Evolutionary conservation across 108 stramenopile species (phyloP).

Genomic region (Cyclotella cryptica): DNA sequence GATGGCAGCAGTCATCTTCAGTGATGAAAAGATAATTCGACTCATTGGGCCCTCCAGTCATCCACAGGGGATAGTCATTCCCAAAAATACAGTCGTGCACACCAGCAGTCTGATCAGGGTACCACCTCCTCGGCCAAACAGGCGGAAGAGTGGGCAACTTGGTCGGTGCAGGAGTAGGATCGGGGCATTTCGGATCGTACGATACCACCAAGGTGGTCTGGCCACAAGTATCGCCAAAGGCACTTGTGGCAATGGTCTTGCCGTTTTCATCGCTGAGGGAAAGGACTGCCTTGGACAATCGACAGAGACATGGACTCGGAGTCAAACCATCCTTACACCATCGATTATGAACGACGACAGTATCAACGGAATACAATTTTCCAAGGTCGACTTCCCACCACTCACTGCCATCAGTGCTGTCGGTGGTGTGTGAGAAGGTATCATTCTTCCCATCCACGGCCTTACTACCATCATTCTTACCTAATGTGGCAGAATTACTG

Average conservation of each 20-base stretch:
- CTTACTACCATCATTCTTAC: background rate
- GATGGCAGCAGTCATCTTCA: conserved; percentile 15
- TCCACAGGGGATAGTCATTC: conserved; percentile 6
- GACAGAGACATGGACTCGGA: background rate
- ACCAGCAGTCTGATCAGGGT: conserved; percentile 8
- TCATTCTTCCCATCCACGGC: background rate
- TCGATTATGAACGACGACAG: conserved; percentile 12
- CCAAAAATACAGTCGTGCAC: conserved; percentile 11
- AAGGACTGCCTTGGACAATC: conserved; percentile 11
- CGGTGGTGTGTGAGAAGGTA: conserved; percentile 2
- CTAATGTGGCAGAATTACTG: background rate
- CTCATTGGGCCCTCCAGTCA: conserved; percentile 1
- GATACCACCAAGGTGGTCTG: conserved; percentile 6
- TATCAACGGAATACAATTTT: background rate
- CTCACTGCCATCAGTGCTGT: background rate
- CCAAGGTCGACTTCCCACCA: conserved; percentile 10
- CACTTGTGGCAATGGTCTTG: background rate
- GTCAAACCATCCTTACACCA: background rate
- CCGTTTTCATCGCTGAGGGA: conserved; percentile 1
- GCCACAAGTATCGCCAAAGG: conserved; percentile 4
- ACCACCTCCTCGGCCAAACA: background rate
- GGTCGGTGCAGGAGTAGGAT: background rate
- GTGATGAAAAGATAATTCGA: background rate
- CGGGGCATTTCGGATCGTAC: conserved; percentile 5
- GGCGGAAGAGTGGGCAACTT: background rate